A percentile compares a stretch with the other conserved stretches of the same genome.
Conservation (phyloP, 331 rosid species). For the Pyracantha coccinea region DNA sequence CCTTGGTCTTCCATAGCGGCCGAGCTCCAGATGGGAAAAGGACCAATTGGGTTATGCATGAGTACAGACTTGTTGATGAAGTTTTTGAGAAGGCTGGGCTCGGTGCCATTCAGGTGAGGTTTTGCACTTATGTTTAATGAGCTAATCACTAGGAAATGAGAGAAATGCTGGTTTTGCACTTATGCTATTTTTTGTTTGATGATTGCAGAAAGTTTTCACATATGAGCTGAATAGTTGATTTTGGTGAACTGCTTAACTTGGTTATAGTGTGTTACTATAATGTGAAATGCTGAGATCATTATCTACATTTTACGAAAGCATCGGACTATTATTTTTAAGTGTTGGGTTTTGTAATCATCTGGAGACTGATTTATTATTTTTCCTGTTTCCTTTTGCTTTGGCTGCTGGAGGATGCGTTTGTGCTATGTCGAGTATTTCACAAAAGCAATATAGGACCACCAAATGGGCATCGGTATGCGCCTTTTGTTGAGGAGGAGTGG, state of each 20-base stretch:
- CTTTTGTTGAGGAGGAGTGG: constrained; percentile 98
- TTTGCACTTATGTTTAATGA: background rate
- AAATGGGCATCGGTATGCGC: constrained; percentile 96
- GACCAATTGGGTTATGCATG: constrained; percentile 99
- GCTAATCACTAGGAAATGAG: constrained; percentile 15
- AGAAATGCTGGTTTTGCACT: constrained; percentile 15
- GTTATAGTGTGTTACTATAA: constrained; percentile 18
- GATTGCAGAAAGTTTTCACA: constrained; percentile 4
- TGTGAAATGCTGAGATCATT: constrained; percentile 21
- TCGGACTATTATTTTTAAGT: background rate
- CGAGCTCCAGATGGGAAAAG: constrained; percentile 93
- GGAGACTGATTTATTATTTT: constrained; percentile 24
- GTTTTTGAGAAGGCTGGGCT: constrained; percentile 55
- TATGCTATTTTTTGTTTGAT: constrained; percentile 11
- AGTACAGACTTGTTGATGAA: constrained; percentile 86
- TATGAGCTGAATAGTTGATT: constrained; percentile 17
- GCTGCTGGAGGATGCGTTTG: constrained; percentile 85
- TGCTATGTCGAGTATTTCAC: constrained; percentile 96
- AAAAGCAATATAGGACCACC: constrained; percentile 99
- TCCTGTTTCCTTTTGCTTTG: constrained; percentile 21
- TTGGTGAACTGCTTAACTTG: constrained; percentile 16
- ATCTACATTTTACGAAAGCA: constrained; percentile 3
- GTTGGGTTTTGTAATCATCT: background rate
- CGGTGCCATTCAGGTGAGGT: constrained; percentile 76
- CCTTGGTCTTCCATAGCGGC: constrained; percentile 96